Base-by-base conservation (phyloP, 2,329 filamentous ascomycete species). In the Dactylellina cionopaga region DNA sequence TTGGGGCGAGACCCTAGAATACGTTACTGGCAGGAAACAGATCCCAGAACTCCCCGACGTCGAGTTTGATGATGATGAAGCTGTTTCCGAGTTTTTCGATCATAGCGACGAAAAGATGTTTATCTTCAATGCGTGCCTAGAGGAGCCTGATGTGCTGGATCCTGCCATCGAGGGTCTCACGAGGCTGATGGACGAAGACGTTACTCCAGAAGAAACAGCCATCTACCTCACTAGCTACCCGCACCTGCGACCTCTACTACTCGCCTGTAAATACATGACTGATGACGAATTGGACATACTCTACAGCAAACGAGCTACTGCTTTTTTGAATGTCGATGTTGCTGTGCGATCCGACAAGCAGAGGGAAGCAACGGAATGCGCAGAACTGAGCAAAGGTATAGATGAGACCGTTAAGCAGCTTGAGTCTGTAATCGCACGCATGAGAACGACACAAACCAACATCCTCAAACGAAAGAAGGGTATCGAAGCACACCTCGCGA, bases 81-180 rank as follows among this genome's bases (percentile, higher is more conserved):
- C 65, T 6, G 52, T 70, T 7, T 70, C 56, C 22, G 65, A 62
- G 31, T 70, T 62, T 33, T 70, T 70, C 11, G 65, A 63, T 4
- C 65, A 70, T 15, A 52, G 58, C 17, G 49, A 63, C 33, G 65
- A 70, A 15, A 70, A 70, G 41, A 70, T 70, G 65, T 70, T 70
- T 19, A 70, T 70, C 15, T 70, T 55, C 31, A 70, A 49, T 19
- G 55, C 65, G 9, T 70, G 65, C 43, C 27, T 70, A 7, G 65
- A 70, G 31, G 65, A 70, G 25, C 65, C 56, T 11, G 65, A 70
- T 5, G 55, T 70, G 17, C 65, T 70, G 3, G 56, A 70, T n/a
- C 65, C 65, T 2, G 47, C 44, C 27, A 55, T 70, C 13, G 59
- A 56, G 15, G 65, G 65, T 13, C 65, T 70, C 5, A 37, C 35